Percentiles rank a stretch among this genome's conserved stretches.
Evolutionary conservation across 805 yeast species (phyloP).

Genomic region (Teunomyces barrocoloradensis): DNA sequence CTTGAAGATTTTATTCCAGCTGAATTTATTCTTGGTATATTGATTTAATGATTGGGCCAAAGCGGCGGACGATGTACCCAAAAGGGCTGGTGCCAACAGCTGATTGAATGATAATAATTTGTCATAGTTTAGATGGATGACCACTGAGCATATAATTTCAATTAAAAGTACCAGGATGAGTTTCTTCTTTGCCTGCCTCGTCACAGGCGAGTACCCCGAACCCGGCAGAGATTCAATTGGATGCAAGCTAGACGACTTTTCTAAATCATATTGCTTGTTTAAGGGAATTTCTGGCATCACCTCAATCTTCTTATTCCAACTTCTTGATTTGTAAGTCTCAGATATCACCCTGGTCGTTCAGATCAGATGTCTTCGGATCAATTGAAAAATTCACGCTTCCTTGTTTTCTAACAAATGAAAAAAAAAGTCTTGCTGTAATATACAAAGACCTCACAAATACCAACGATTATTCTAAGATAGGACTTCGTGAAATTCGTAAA

Average conservation of each 20-base stretch:
- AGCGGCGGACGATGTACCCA: constrained; percentile 41
- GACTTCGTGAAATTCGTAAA: background rate
- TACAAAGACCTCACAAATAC: background rate
- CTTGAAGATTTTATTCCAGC: constrained; percentile 35
- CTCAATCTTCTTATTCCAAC: background rate
- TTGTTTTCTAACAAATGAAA: background rate
- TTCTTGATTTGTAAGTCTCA: background rate
- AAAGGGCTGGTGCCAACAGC: constrained; percentile 35
- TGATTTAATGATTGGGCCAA: constrained; percentile 43
- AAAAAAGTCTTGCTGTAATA: background rate
- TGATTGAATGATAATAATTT: constrained; percentile 14
- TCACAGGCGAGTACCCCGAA: background rate
- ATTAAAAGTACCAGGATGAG: constrained; percentile 21
- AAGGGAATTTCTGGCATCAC: constrained; percentile 2
- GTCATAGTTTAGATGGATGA: constrained; percentile 30
- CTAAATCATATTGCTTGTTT: constrained; percentile 9
- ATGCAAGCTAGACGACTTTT: constrained; percentile 14
- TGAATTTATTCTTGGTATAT: constrained; percentile 29
- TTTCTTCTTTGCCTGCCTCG: constrained; percentile 7
- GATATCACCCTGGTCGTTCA: background rate
- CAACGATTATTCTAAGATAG: background rate
- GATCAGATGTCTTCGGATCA: background rate
- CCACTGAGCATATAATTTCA: constrained; percentile 25
- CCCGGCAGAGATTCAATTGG: constrained; percentile 5
- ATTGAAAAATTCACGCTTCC: too few relatives aligned